Conservation (phyloP, 768 basidiomycete genomes). For the Psilocybe azurescens region DNA sequence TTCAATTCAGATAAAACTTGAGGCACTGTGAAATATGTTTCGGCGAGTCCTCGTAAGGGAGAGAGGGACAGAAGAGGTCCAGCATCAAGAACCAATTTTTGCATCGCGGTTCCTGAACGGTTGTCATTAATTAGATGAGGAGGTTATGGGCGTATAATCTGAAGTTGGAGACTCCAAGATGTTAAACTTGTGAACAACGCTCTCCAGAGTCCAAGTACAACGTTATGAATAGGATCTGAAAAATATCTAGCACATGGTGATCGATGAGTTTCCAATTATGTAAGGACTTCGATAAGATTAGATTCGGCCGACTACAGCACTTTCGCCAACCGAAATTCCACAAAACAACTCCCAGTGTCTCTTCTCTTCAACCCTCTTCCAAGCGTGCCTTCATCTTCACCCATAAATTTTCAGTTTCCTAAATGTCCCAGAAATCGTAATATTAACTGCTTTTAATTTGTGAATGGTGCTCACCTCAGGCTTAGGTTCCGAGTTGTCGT, state of each 20-base stretch:
- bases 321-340: conserved; percentile 13
- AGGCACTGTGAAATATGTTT: conserved; percentile 86
- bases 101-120: conserved; percentile 50
- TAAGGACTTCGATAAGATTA: conserved; percentile 23
- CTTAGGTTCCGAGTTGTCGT: conserved; percentile 85
- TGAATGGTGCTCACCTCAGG: conserved; percentile 9
- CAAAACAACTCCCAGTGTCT: conserved; percentile 9
- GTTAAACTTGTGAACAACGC: too few relatives aligned
- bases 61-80: conserved; percentile 90
- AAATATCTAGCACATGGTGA: conserved; percentile 20
- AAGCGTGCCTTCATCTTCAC: conserved; percentile 1
- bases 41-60: conserved; percentile 88
- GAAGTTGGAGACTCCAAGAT: too few relatives aligned
- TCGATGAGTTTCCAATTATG: conserved; percentile 9
- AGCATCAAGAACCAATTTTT: conserved; percentile 91
- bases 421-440: conserved; percentile 53
- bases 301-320: conserved; percentile 29
- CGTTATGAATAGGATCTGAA: conserved; percentile 2
- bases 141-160: too few relatives aligned
- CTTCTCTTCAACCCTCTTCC: conserved; percentile 1
- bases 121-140: conserved; percentile 19
- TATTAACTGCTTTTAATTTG: conserved; percentile 9
- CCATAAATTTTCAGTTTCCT: neutral
- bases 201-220: too few relatives aligned
- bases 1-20: conserved; percentile 90